Evolutionary conservation across 129 eudicot genomes (phyloP), one percentile per base, ranked within the genome.

Genomic region (Lactuca sativa): DNA sequence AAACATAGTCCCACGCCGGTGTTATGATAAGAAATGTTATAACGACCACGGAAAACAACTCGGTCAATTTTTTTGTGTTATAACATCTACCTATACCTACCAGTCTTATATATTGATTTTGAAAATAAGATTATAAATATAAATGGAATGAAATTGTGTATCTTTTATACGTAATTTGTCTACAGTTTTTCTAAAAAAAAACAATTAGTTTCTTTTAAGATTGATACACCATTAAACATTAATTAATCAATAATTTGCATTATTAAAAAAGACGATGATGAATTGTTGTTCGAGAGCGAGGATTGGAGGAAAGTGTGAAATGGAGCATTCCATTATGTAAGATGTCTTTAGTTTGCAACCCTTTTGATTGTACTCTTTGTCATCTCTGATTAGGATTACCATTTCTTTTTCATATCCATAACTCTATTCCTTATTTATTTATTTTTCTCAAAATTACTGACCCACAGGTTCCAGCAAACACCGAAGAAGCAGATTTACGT

Each of bases 371-470:
- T 69, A 77, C 54, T 69, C 71, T 62, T 69, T 53, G 81, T 77
- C 76, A 77, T 77, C 62, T 60, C 71, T 77, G 71, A 77, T 77
- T 77, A 77, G 81, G 81, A 77, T 77, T 57, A 63, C 71, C 81
- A 77, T 53, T 76, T 55, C n/a, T 62, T 69, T 63, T 56, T 8
- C 54, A 66, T 49, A 68, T 68, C 51, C 43, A 52, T 25, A 37
- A 60, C 47, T 53, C 34, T 38, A 21, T 33, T 60, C 53, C 55
- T 34, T 12, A 47, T 47, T 47, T 47, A 47, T 56, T 49, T 59
- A 38, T 38, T 52, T 33, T 38, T 59, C 34, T 14, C 2, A 12
- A 65, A 65, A 6, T 53, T 63, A 64, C 47, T 66, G 7, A 51
- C 59, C 73, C 79, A 66, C 18, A 44, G 14, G 47, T 66, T 32